phyloP scores from a whole-genome alignment of 2,329 filamentous ascomycete species.

The Aspergillus sp. region DNA sequence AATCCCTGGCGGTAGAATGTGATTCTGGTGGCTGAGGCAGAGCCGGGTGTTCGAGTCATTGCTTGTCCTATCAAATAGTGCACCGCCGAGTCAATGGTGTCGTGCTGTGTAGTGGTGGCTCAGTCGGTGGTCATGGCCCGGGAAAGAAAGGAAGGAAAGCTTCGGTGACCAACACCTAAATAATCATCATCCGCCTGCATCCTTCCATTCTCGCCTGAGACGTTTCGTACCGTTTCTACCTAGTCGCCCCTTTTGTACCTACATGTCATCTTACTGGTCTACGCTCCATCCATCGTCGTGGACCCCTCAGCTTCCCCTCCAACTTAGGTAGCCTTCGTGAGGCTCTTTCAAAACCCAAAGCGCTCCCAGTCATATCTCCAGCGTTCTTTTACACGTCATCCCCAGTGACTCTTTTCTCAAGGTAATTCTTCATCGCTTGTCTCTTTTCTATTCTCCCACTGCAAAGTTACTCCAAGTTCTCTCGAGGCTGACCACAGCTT shows the following conservation, averaged over 20 bases:
- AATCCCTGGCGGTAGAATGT: not conserved
- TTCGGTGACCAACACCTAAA: not conserved
- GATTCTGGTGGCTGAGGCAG: not conserved
- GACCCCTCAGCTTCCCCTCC: slow-evolving; percentile 10
- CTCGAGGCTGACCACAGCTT: not conserved
- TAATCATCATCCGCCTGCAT: not conserved
- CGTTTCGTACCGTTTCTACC: not conserved
- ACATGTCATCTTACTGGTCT: slow-evolving; percentile 3
- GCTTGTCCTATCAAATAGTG: slow-evolving; percentile 1
- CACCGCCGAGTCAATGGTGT: not conserved
- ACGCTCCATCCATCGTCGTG: not conserved
- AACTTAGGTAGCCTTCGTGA: slow-evolving; percentile 3
- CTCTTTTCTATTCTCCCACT: not conserved
- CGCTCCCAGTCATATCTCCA: slow-evolving; percentile 5
- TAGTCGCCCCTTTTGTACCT: not conserved
- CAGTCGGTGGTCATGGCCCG: not conserved
- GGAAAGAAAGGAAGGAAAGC: not conserved
- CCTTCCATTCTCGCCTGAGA: not conserved
- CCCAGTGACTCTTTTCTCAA: not conserved
- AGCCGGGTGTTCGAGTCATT: not conserved
- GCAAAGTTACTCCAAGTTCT: not conserved
- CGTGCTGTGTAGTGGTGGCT: not conserved
- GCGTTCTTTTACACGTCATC: slow-evolving; percentile 4
- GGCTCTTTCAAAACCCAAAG: slow-evolving; percentile 11
- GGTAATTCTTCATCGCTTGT: not conserved